Conservation (phyloP, 2,329 filamentous ascomycete genomes). For the Rutstroemia sydowiana region DNA sequence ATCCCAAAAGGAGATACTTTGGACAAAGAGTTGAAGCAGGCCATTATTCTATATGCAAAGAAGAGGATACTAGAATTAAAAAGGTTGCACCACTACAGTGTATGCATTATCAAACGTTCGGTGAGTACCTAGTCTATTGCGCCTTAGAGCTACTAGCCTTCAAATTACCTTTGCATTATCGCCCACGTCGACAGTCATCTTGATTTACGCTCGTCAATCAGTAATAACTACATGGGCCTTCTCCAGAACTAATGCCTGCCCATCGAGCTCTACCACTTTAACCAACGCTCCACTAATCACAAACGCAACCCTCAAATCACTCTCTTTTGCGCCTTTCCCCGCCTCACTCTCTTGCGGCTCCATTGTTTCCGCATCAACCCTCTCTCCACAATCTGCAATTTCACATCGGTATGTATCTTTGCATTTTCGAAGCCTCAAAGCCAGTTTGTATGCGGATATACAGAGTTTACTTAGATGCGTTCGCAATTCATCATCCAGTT, state of each 20-base stretch:
- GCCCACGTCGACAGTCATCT: too few relatives aligned
- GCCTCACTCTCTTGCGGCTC: slow-evolving; percentile 1
- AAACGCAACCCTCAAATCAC: neutral
- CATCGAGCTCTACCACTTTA: neutral
- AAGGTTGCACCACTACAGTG: too few relatives aligned
- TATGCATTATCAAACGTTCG: too few relatives aligned
- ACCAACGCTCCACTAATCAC: neutral
- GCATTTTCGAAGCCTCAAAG: neutral
- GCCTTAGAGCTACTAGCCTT: neutral
- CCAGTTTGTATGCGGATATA: neutral
- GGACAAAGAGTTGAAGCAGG: too few relatives aligned
- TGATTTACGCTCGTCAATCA: too few relatives aligned
- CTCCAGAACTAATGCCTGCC: neutral
- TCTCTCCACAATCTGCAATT: neutral
- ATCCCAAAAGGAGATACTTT: too few relatives aligned
- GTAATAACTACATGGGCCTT: slow-evolving; percentile 2
- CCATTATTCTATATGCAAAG: too few relatives aligned
- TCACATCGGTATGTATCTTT: neutral
- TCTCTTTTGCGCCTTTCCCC: neutral
- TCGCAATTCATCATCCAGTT: neutral
- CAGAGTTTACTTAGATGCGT: neutral
- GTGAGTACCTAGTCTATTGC: too few relatives aligned
- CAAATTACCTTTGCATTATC: too few relatives aligned
- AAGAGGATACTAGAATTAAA: too few relatives aligned
- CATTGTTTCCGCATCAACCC: slow-evolving; percentile 1